Evolutionary conservation across 2,329 filamentous ascomycete genomes (phyloP), one percentile per base, ranked within the genome.

Genomic region (Venturia aucupariae): DNA sequence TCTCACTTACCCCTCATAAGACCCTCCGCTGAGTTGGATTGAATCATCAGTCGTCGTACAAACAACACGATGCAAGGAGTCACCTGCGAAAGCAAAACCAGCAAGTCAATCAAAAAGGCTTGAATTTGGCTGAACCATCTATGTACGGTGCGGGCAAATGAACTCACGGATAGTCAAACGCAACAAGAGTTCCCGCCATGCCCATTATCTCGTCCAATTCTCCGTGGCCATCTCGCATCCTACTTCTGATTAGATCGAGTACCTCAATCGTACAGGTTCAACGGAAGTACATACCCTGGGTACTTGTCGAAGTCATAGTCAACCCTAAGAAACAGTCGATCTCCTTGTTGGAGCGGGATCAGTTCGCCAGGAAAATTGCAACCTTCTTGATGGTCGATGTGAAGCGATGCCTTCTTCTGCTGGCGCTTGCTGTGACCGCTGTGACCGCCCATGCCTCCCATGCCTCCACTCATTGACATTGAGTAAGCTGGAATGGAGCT

Each of bases 151-250:
- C 17, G 19, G 4, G 4, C 13, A 48, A 48, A 1, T 11, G 1
- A 2, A 22, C 22, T 48, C 44, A 54, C 11, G 57, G 32, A 22
- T 24, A 22, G 10, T 63, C 61, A 22, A 63, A 63, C 5, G 61
- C 61, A 17, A 57, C 35, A 15, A 63, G 48, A 22, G 61, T 38
- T 38, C 61, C 61, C 6, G 39, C 27, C 11, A 63, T 63, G 6
- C 30, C 61, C 61, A 63, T 63, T 7, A 63, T 30, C 48, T 63
- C 61, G 11, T 63, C 61, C 27, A 63, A 2, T 46, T 63, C 61
- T 38, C 61, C 61, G 19, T 59, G 57, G 30, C 30, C 41, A 27
- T 63, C 48, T 17, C 54, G 62, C 61, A 63, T 63, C 22, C 61
- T 63, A 22, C 19, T 42, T 24, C 24, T 22, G 30, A 22, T 63